Base-by-base conservation (phyloP, 768 basidiomycete species). In the Amanita fuliginea region DNA sequence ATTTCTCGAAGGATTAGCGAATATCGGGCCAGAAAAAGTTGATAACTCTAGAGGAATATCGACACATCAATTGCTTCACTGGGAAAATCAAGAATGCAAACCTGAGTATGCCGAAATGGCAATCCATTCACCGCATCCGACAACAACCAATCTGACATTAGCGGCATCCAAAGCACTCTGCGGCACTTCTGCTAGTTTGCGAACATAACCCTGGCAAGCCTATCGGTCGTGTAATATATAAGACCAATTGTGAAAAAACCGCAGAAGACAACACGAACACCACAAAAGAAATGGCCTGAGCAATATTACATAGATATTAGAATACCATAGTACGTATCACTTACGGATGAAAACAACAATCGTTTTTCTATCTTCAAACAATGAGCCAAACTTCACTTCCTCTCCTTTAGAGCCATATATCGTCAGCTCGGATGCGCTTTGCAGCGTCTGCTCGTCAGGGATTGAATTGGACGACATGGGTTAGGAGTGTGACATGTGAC, bases 251-350 rank as follows among this genome's bases (percentile, higher is more conserved):
- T 14, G 9, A 35, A 34, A 51, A 36, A n/a, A n/a, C n/a, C n/a
- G n/a, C 21, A 41, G 16, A 24, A 39, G 19, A 22, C n/a, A 39
- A 26, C 8, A 47, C 22, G 41, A 63, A 81, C 79, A 14, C 78
- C 79, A 53, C 81, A 82, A 56, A 80, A 80, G 59, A 82, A 82
- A 60, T 82, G 79, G 6, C 80, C 80, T 80, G 33, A 19, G 54
- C 39, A 14, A 19, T 19, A n/a, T 26, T 6, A 28, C 19, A 51
- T n/a, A n/a, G n/a, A n/a, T n/a, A n/a, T n/a, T n/a, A n/a, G n/a
- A n/a, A n/a, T n/a, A n/a, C n/a, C n/a, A n/a, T n/a, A n/a, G n/a
- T n/a, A n/a, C n/a, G n/a, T 24, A 35, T 46, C 18, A 37, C 68
- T 52, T 46, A 81, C 81, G 75, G 49, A 83, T 78, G 60, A 84